Evolutionary conservation across 2,329 filamentous ascomycete genomes (phyloP).

Genomic region (Xylaria sp.): DNA sequence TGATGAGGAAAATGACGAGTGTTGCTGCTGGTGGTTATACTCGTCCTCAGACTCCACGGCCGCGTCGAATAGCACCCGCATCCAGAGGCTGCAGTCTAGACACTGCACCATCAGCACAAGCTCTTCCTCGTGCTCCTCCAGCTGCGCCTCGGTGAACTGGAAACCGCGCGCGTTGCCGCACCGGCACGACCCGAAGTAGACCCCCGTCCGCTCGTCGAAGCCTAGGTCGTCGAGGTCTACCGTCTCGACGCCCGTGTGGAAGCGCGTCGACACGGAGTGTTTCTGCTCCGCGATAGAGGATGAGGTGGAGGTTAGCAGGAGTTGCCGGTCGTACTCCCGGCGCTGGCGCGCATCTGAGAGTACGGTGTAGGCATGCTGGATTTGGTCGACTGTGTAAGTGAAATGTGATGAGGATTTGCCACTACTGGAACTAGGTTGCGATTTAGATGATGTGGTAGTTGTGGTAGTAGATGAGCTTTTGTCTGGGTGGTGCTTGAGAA

Average conservation of each 20-base stretch:
- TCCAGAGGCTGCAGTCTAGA: conserved; percentile 73
- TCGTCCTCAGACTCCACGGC: conserved; percentile 53
- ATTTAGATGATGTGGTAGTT: conserved; percentile 26
- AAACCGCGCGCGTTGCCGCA: conserved; percentile 73
- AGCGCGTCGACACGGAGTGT: conserved; percentile 40
- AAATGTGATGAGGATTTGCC: conserved; percentile 39
- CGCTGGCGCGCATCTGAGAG: conserved; percentile 64
- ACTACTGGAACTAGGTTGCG: conserved; percentile 18
- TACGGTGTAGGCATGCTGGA: conserved; percentile 67
- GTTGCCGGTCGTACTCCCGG: conserved; percentile 64
- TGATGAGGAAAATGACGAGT: conserved; percentile 12
- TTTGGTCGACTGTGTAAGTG: conserved; percentile 70
- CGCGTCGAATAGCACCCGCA: conserved; percentile 72
- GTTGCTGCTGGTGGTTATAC: conserved; percentile 15
- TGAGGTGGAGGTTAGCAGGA: conserved; percentile 49
- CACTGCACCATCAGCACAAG: conserved; percentile 73
- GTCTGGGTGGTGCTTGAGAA: conserved; percentile 74
- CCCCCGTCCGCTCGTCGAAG: conserved; percentile 59
- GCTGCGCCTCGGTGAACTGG: conserved; percentile 66
- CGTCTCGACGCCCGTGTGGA: conserved; percentile 67
- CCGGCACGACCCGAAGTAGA: conserved; percentile 69
- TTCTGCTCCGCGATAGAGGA: conserved; percentile 22
- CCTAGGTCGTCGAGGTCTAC: conserved; percentile 73
- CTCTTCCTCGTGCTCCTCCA: conserved; percentile 67
- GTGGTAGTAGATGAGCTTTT: conserved; percentile 52